Evolutionary conservation across 129 eudicot species (phyloP), one percentile per base, ranked within the genome.

Genomic region (Helianthus tuberosus): DNA sequence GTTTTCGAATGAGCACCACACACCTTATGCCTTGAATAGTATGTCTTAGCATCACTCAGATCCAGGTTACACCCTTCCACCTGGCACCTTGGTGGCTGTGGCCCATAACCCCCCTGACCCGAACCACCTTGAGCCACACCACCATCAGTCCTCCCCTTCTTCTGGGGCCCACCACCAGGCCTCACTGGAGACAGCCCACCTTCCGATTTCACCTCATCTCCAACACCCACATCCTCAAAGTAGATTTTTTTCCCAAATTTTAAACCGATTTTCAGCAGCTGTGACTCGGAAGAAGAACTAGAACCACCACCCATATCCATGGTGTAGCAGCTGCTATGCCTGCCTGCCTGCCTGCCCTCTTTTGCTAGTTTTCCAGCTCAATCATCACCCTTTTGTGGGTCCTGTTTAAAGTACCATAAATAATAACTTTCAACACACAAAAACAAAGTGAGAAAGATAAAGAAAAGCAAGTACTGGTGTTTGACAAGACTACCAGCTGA

Each of bases 61-160:
- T 93, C 98, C 82, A 88, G 76, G 12, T 81, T 79, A 75, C 98
- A 93, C 11, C 98, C 98, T 82, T 93, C 93, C 41, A 90, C 98
- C 50, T 93, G 98, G 48, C 98, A 93, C 84, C 96, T 90, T 1
- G 97, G 93, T 13, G 88, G 92, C 73, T 69, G 81, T 38, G 48
- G 76, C 11, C 66, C 80, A 14, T 47, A 50, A 17, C 50, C 67
- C 35, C 64, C 54, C 57, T 69, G 76, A 64, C 52, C 61, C 67
- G 72, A 49, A 77, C 81, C 58, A 73, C 88, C 73, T 59, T 76
- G 35, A 16, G 3, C 60, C 60, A 13, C 84, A 76, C 86, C 91
- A 23, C 79, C 86, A 74, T 87, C 81, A 49, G 74, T 81, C 80
- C 96, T 72, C 53, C 89, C 88, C 46, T 86, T 93, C 92, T 88